Percentiles rank a stretch among this genome's conserved stretches.
Evolutionary conservation across 2,329 filamentous ascomycete genomes (phyloP).

Genomic region (Fusarium udum): DNA sequence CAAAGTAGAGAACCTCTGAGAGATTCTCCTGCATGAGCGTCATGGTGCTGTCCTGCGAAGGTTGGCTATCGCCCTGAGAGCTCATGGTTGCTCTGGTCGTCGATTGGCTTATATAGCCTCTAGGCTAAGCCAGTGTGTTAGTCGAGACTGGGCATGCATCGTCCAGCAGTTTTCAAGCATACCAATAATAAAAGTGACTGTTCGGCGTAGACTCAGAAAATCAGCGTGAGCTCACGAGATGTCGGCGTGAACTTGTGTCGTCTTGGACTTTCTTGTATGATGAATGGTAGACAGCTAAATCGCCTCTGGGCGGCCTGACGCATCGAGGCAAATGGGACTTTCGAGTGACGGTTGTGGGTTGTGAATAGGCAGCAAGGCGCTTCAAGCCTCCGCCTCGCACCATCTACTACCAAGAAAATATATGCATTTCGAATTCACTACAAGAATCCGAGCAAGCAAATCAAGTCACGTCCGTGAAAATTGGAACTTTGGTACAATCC

Average conservation of each 20-base stretch:
- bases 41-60: conserved; percentile 49
- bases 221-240: background rate
- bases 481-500: conserved; percentile 23
- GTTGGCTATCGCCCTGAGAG: conserved; percentile 46
- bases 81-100: conserved; percentile 34
- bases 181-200: background rate
- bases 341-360: conserved; percentile 10
- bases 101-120: background rate
- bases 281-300: background rate
- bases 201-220: conserved; percentile 16
- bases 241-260: conserved; percentile 10
- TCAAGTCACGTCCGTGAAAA: conserved; percentile 4
- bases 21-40: conserved; percentile 49
- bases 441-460: background rate
- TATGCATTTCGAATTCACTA: background rate
- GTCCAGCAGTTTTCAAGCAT: background rate
- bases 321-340: conserved; percentile 9
- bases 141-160: background rate
- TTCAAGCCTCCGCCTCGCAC: conserved; percentile 28
- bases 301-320: conserved; percentile 16
- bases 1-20: conserved; percentile 67
- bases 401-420: background rate
- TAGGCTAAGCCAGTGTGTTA: background rate
- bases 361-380: conserved; percentile 36
- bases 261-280: background rate